Base-by-base conservation (phyloP, 1,284 basidiomycete genomes). In the Thelephora terrestris region DNA sequence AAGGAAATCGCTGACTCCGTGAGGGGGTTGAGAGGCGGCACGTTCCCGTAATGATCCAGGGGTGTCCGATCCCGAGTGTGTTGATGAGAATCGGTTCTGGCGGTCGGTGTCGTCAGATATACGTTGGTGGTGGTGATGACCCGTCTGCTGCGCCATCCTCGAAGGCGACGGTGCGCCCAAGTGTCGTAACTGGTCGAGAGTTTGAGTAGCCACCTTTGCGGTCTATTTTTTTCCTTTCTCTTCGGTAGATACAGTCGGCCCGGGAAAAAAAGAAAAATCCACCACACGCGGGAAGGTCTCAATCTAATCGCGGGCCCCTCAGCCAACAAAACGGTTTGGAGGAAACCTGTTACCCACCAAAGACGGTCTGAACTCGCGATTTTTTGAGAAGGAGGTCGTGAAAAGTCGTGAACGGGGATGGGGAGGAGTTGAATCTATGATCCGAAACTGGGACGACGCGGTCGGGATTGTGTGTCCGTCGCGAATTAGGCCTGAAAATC, bases 11-110 rank as follows among this genome's bases (percentile, higher is more conserved):
- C 73, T 69, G 35, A 68, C 69, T 43, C 70, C 65, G 51, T 73
- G 73, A 4, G 81, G 81, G 16, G 82, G 82, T 57, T 85, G 81
- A 60, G 78, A 80, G 1, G 81, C 74, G 35, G 81, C 81, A 51
- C 82, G 69, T 61, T 81, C 77, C 48, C 75, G 68, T 47, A 61
- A 54, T 49, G 54, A 55, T 51, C 59, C 58, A 48, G 63, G 61
- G 46, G 66, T 63, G 53, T 68, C 66, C 29, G 62, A 52, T 37
- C 61, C 61, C 20, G 39, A 23, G 50, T 70, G 67, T 48, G 68
- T 66, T 51, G 63, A 63, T 46, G 75, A 68, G 62, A 82, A 80
- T 51, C 79, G 72, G 64, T 77, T 79, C 59, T 66, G 71, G 55
- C 76, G 74, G 61, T 71, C 69, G 42, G 58, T 58, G 52, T 66